A percentile compares a stretch with the other conserved stretches of the same genome.
These are phyloP conservation scores for Paraconiothyrium brasiliense DNA, from an alignment of 2,329 filamentous ascomycete genomes.

Conservation along the genomic window DNA sequence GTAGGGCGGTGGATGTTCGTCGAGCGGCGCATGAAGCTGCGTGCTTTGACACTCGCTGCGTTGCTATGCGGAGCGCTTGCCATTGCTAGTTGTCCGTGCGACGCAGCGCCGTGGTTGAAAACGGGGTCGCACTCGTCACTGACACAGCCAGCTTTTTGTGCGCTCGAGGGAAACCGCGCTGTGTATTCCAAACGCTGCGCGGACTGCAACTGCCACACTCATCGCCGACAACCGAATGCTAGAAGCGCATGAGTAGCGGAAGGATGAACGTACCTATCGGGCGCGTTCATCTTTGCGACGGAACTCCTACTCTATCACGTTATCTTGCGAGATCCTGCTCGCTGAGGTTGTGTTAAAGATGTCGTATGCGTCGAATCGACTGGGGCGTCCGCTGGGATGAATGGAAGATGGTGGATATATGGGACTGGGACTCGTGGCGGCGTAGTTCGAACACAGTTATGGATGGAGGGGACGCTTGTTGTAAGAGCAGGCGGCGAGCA, in stretches of 20 bases:
- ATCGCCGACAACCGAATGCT: constrained; percentile 10
- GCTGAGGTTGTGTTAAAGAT: background rate
- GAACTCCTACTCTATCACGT: constrained; percentile 2
- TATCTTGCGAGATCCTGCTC: background rate
- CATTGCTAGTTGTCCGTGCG: constrained; percentile 11
- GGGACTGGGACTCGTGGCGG: background rate
- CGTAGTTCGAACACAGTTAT: background rate
- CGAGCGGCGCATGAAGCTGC: background rate
- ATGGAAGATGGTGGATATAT: background rate
- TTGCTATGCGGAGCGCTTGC: constrained; percentile 1
- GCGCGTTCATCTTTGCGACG: constrained; percentile 48
- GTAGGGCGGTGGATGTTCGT: background rate
- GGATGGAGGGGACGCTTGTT: background rate
- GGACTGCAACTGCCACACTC: constrained; percentile 19
- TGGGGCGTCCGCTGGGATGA: background rate
- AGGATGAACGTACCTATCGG: constrained; percentile 44
- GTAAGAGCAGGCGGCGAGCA: background rate
- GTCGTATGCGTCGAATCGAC: background rate
- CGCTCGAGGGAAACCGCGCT: background rate
- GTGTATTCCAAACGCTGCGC: constrained; percentile 13
- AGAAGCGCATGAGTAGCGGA: constrained; percentile 10
- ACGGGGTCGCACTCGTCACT: background rate
- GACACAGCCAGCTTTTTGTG: background rate
- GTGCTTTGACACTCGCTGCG: background rate
- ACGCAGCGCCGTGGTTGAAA: background rate